A percentile compares a stretch with the other conserved stretches of the same genome.
phyloP scores from a whole-genome alignment of 2,329 filamentous ascomycete genomes.

The Fusarium xyrophilum region DNA sequence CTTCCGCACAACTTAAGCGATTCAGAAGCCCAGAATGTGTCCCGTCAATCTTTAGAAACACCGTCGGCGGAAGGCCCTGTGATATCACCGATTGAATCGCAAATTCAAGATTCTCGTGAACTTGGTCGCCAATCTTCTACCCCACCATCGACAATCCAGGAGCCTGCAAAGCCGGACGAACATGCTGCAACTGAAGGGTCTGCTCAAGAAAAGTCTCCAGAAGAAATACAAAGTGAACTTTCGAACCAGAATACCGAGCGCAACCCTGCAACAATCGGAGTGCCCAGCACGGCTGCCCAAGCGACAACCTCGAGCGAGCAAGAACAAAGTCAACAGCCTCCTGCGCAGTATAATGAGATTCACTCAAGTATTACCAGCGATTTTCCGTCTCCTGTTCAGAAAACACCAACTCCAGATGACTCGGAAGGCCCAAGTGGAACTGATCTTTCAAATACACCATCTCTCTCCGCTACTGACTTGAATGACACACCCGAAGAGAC shows the following conservation, averaged over 20 bases:
- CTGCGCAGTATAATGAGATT: background rate
- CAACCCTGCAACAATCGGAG: background rate
- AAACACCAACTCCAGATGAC: conserved; percentile 23
- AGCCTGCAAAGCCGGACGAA: conserved; percentile 22
- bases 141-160: conserved; percentile 34
- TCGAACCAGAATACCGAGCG: background rate
- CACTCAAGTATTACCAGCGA: background rate
- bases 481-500: conserved; percentile 15
- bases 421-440: conserved; percentile 18
- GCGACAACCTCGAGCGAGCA: conserved; percentile 10
- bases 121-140: conserved; percentile 31
- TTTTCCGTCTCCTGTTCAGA: conserved; percentile 5
- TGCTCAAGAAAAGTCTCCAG: background rate
- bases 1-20: conserved; percentile 24
- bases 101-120: conserved; percentile 15
- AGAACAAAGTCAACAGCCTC: conserved; percentile 2
- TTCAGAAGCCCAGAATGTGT: conserved; percentile 9
- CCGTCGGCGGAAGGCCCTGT: background rate
- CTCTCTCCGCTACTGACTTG: conserved; percentile 5
- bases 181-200: background rate
- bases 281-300: background rate
- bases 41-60: conserved; percentile 4
- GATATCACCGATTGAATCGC: conserved; percentile 4
- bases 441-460: conserved; percentile 26
- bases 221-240: background rate